Base-by-base conservation (phyloP, 2,329 filamentous ascomycete species). In the Colletotrichum incanum region DNA sequence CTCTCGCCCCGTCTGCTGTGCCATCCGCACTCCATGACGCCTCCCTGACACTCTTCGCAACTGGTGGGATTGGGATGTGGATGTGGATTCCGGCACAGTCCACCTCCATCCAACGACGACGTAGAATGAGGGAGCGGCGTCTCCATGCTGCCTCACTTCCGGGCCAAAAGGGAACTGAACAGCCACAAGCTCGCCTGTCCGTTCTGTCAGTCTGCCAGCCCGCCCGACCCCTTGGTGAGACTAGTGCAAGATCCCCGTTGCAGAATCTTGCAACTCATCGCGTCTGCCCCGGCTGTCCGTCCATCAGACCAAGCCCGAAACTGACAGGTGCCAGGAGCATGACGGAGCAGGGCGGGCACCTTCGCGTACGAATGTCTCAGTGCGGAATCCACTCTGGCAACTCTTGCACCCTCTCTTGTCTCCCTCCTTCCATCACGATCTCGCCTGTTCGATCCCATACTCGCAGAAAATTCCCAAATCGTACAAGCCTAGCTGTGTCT, bases 161-260 rank as follows among this genome's bases (percentile, higher is more conserved):
- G 34, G 18, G 8, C 23, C 65, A 23, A 39, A 39, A 64, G 47
- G 39, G 41, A 58, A 28, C n/a, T 9, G 23, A 12, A 26, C 41
- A 52, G 58, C 65, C 68, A 68, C 64, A 56, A 67, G 55, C 56
- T 50, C 11, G n/a, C 9, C n/a, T 37, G 60, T 26, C 55, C 31
- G 59, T 31, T 37, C 41, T 34, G 23, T 37, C 54, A 28, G 62
- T 34, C 47, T n/a, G 67, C 52, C 45, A 43, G 41, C 16, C 18
- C n/a, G 28, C 28, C 23, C 54, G 63, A 61, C 63, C 43, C 20
- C 39, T 34, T 56, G 54, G 54, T 31, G 28, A 31, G 64, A 28
- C 64, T 69, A 72, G 69, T 69, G 58, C 52, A 59, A 72, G 69
- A 68, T 69, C 43, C 69, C 65, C 69, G 69, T 72, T 72, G 65